Evolutionary conservation across 257 asterid genomes (phyloP), one percentile per base, ranked within the genome.

Genomic region (Ilex aquifolium): DNA sequence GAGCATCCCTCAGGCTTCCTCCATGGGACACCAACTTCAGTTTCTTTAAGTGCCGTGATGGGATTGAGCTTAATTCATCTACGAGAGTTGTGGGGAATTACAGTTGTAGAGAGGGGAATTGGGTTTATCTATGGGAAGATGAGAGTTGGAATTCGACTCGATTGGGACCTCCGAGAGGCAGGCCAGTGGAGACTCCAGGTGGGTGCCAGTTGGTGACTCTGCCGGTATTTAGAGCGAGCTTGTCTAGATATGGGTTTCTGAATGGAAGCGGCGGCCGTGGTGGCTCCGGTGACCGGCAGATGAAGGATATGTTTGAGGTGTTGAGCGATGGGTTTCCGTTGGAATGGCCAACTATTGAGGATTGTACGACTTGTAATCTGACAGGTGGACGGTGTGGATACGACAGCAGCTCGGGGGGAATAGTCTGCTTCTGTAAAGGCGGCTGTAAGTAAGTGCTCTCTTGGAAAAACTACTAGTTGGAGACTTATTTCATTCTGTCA

Each of bases 281-380:
- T 50, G 56, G 56, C 4, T 7, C n/a, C n/a, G 6, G 6, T 50
- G 15, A 50, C 5, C 6, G 56, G 56, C 56, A 7, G 56, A 50
- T 50, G 6, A n/a, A 50, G 17, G 6, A 10, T 5, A 4, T 14
- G 56, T 14, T n/a, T n/a, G 56, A 50, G 14, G 14, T 50, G 56
- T n/a, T 50, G n/a, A 50, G 56, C n/a, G 56, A 50, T 50, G 56
- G 56, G 17, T 50, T 50, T 50, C 56, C 56, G 56, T 14, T 50
- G 56, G 16, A 50, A 50, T 50, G 56, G 56, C 16, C 16, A 11
- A 50, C n/a, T n/a, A 4, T 50, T 14, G n/a, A 50, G 7, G 56
- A n/a, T 3, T 50, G 56, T 50, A 3, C 6, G n/a, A 6, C 56
- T 50, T 50, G 56, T 50, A 6, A 50, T 5, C 15, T 4, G 17